phyloP scores from a whole-genome alignment of 208 protist genomes.

The Tritrichomonas foetus region DNA sequence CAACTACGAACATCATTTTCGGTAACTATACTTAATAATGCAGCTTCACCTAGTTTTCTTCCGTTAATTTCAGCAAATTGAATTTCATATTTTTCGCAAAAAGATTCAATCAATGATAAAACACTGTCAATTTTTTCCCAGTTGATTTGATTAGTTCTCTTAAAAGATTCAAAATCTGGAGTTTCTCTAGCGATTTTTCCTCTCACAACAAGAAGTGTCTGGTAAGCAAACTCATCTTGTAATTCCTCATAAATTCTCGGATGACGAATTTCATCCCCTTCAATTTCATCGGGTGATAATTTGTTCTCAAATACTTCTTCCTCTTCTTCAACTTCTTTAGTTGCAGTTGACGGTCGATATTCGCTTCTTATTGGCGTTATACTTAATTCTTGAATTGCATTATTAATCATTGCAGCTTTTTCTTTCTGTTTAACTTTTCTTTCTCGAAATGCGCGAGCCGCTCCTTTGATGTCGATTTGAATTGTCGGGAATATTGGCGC shows the following conservation, averaged over 20 bases:
- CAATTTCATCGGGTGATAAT: neutral
- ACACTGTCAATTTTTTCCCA: constrained; percentile 18
- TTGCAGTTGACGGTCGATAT: neutral
- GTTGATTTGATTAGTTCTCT: neutral
- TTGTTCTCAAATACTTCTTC: neutral
- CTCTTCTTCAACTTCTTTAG: neutral
- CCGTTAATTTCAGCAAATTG: constrained; percentile 11
- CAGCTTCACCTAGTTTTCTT: neutral
- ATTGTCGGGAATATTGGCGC: neutral
- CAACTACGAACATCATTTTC: neutral
- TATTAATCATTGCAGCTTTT: neutral
- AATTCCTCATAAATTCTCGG: constrained; percentile 25
- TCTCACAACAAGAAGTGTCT: neutral
- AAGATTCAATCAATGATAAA: neutral
- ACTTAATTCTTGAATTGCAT: neutral
- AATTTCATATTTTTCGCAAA: neutral
- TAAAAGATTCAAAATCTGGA: constrained; percentile 33
- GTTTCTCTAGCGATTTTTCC: neutral
- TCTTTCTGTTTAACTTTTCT: neutral
- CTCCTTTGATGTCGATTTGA: neutral
- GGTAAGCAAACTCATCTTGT: constrained; percentile 23
- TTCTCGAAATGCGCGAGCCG: neutral
- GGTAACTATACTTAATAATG: neutral
- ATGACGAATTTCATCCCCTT: neutral
- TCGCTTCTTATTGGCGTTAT: too few relatives aligned